Percentiles rank a stretch among this genome's conserved stretches.
Evolutionary conservation across 768 basidiomycete species (phyloP).

Genomic region (Lenzites betulinus): DNA sequence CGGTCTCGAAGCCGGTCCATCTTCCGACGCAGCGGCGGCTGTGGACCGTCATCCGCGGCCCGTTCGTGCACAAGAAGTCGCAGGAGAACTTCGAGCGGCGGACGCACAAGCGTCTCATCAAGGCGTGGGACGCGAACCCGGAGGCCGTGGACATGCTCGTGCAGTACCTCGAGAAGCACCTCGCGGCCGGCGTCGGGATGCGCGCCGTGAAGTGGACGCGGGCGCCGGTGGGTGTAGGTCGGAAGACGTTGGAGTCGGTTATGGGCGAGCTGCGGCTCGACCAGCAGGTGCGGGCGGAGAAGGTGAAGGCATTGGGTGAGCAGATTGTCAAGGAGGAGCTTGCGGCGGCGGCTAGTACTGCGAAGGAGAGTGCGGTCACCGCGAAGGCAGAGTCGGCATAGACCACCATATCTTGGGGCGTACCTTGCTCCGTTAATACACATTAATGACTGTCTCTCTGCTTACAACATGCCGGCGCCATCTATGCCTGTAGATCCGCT

Average conservation of each 20-base stretch:
- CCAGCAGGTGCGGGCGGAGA: slow-evolving; percentile 28
- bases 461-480: no score
- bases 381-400: slow-evolving; percentile 1
- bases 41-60: slow-evolving; percentile 84
- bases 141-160: slow-evolving; percentile 82
- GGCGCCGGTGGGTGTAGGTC: slow-evolving; percentile 54
- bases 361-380: slow-evolving; percentile 13
- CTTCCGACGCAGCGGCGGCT: slow-evolving; percentile 77
- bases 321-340: slow-evolving; percentile 44
- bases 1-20: slow-evolving; percentile 59
- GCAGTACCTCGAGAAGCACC: slow-evolving; percentile 72
- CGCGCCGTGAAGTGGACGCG: slow-evolving; percentile 77
- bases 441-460: background rate
- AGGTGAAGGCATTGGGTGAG: slow-evolving; percentile 37
- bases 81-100: slow-evolving; percentile 94
- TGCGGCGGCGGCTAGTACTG: slow-evolving; percentile 21
- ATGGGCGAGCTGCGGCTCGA: slow-evolving; percentile 38
- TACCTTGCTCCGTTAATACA: background rate
- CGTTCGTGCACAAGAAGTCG: slow-evolving; percentile 90
- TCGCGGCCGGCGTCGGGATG: slow-evolving; percentile 86
- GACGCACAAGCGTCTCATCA: slow-evolving; percentile 83
- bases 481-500: no score
- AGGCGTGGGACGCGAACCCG: slow-evolving; percentile 86
- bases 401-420: background rate
- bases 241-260: slow-evolving; percentile 39